These are phyloP conservation scores for Nemania sp. DNA, from an alignment of 2,329 filamentous ascomycete species.

Conservation along the genomic window DNA sequence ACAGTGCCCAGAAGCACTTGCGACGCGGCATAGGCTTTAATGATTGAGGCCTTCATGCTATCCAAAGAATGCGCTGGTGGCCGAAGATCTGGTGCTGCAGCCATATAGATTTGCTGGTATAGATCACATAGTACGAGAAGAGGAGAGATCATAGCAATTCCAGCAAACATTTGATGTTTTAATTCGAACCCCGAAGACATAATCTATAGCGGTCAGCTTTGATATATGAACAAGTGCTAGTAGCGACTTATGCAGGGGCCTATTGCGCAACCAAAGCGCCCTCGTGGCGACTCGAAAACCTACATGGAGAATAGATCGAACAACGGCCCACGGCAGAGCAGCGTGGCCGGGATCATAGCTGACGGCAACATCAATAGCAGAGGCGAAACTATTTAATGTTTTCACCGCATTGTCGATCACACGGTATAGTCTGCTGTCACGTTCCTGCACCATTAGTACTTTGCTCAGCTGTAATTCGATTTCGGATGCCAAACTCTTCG, in stretches of 20 bases:
- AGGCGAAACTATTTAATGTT: not conserved
- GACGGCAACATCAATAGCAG: conserved; percentile 7
- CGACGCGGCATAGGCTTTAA: not conserved
- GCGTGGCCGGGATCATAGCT: conserved; percentile 17
- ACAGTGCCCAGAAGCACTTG: conserved; percentile 8
- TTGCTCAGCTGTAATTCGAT: not conserved
- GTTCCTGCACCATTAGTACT: not conserved
- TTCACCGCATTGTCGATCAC: not conserved
- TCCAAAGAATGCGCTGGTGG: not conserved
- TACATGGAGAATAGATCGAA: conserved; percentile 13
- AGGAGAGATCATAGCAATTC: not conserved
- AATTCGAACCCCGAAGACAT: not conserved
- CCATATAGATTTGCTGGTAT: conserved; percentile 13
- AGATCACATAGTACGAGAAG: conserved; percentile 12
- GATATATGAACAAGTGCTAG: not conserved
- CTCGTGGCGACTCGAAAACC: not conserved
- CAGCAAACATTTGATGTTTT: not conserved
- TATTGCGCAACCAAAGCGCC: not conserved
- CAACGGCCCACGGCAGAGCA: conserved; percentile 17
- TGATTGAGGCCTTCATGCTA: conserved; percentile 1
- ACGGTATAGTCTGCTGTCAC: not conserved
- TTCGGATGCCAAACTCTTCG: not conserved
- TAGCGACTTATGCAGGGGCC: not conserved
- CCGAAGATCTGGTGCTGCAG: not conserved
- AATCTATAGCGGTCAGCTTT: not conserved